Conservation (phyloP, 192 early-diverging fungal species). For the Coemansia sp. region DNA sequence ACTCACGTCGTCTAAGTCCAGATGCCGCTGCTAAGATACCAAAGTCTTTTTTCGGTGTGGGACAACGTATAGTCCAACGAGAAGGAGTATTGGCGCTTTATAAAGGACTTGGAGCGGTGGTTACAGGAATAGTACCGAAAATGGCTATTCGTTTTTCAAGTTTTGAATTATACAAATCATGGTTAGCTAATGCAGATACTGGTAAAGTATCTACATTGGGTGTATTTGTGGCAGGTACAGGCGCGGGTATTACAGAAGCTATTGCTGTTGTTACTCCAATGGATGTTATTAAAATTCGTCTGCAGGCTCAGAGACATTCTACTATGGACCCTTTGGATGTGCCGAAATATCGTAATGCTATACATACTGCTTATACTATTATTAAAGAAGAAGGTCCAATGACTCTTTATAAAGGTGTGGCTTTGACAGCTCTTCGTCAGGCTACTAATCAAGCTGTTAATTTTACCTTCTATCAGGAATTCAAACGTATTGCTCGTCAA, state of each 20-base stretch:
- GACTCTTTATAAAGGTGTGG: slow-evolving; percentile 93
- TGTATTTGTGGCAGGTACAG: slow-evolving; percentile 83
- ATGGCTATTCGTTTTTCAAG: slow-evolving; percentile 98
- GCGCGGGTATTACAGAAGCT: slow-evolving; percentile 91
- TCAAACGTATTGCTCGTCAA: slow-evolving; percentile 75
- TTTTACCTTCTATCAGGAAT: slow-evolving; percentile 94
- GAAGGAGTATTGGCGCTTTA: slow-evolving; percentile 90
- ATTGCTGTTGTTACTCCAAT: slow-evolving; percentile 95
- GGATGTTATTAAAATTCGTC: slow-evolving; percentile 98
- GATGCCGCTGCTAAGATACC: slow-evolving; percentile 10
- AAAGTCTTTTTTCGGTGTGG: slow-evolving; percentile 78
- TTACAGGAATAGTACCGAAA: slow-evolving; percentile 96
- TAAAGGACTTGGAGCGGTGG: slow-evolving; percentile 96
- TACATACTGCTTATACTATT: slow-evolving; percentile 89
- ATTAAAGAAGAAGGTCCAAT: slow-evolving; percentile 83
- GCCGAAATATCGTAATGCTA: slow-evolving; percentile 94
- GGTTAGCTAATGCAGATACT: slow-evolving; percentile 64
- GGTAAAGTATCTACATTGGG: slow-evolving; percentile 66
- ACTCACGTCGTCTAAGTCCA: slow-evolving; percentile 44
- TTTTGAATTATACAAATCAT: slow-evolving; percentile 90
- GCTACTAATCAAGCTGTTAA: slow-evolving; percentile 98
- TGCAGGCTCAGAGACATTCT: slow-evolving; percentile 94
- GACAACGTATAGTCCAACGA: slow-evolving; percentile 75
- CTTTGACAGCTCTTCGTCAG: slow-evolving; percentile 90
- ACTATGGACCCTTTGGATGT: slow-evolving; percentile 95